Evolutionary conservation across 768 basidiomycete genomes (phyloP), one percentile per base, ranked within the genome.

Genomic region (Phaeolepiota aurea): DNA sequence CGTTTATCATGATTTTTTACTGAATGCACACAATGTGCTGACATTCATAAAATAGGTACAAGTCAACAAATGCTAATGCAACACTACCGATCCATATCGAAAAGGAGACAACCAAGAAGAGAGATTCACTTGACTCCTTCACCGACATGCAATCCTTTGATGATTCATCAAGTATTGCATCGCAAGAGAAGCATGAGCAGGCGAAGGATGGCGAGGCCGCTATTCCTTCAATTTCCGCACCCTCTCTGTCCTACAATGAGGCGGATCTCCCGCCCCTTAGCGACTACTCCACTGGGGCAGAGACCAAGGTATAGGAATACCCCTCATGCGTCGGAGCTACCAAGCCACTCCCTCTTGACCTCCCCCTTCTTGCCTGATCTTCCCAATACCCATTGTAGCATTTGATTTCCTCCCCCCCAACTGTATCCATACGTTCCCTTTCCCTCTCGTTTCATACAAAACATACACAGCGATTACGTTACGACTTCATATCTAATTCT

Each of bases 91-190:
- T 56, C 57, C 20, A 48, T 51, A 35, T 49, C 70, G 44, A 74
- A 75, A n/a, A 61, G 74, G 40, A 63, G 65, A 43, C 63, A 77
- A 32, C 66, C n/a, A 35, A 60, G 46, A 72, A 69, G 48, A 71
- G 64, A 39, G 70, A 71, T 43, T 74, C 74, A 3, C 42, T 73
- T 12, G 58, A 63, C 28, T 78, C 76, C 0, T 64, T 72, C 54
- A 67, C 69, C 20, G 62, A 65, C 44, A 52, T 71, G 38, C 71
- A 52, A 13, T 62, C 60, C 4, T 55, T 68, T 51, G 57, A 46
- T 4, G 72, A 69, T 30, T 64, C 59, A n/a, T 62, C 62, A 12
- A 62, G 63, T 10, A 49, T 57, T 31, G n/a, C 47, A 69, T 36
- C 44, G 51, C 34, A 58, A 63, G 40, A 64, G 25, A 28, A 28